These are phyloP conservation scores for Begonia fuchsioides DNA, from an alignment of 306 rosid species.

Conservation along the genomic window DNA sequence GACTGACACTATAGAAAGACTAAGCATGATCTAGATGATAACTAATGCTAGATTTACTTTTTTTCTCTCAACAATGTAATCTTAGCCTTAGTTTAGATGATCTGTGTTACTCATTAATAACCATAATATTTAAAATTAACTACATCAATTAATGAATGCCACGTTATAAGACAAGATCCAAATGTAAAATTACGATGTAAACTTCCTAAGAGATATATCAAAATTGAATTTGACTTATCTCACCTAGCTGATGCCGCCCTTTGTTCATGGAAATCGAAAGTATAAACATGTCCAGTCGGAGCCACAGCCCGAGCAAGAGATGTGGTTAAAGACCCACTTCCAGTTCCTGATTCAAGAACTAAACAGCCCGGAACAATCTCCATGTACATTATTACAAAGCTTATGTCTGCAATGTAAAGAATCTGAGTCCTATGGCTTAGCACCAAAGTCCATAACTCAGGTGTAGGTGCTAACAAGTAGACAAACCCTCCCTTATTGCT, in stretches of 20 bases:
- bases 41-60: neutral
- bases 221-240: slow-evolving; percentile 2
- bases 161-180: neutral
- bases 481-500: slow-evolving; percentile 74
- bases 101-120: too few relatives aligned
- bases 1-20: neutral
- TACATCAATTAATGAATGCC: neutral
- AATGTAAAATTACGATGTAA: neutral
- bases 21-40: neutral
- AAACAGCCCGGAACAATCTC: slow-evolving; percentile 73
- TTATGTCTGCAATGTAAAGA: slow-evolving; percentile 78
- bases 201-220: neutral
- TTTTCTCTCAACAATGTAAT: too few relatives aligned
- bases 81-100: too few relatives aligned
- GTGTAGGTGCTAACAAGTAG: slow-evolving; percentile 79
- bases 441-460: slow-evolving; percentile 79
- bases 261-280: slow-evolving; percentile 88
- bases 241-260: slow-evolving; percentile 83
- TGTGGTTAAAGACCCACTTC: slow-evolving; percentile 84
- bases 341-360: slow-evolving; percentile 90
- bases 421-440: slow-evolving; percentile 83
- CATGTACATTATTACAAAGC: slow-evolving; percentile 67
- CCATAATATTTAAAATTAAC: neutral
- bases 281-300: slow-evolving; percentile 61
- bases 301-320: slow-evolving; percentile 77